Evolutionary conservation across 805 yeast species (phyloP).

Genomic region (Naumovozyma baii): DNA sequence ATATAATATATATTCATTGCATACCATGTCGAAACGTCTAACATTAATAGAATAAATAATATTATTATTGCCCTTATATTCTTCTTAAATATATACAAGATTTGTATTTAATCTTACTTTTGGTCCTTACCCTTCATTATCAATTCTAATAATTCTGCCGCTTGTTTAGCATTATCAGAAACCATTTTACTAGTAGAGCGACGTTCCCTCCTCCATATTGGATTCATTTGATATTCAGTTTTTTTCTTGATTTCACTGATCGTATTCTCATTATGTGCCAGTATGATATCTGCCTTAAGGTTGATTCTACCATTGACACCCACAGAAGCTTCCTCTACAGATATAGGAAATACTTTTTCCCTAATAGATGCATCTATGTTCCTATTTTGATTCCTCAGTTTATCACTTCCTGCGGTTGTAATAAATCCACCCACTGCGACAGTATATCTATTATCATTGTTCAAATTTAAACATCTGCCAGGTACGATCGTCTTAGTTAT

Average conservation of each 20-base stretch:
- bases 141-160: neutral
- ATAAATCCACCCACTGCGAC: conserved; percentile 54
- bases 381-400: conserved; percentile 29
- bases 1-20: too few species aligned
- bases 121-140: neutral
- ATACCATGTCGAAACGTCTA: too few species aligned
- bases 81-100: too few species aligned
- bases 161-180: neutral
- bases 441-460: conserved; percentile 32
- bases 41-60: neutral
- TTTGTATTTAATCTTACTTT: neutral
- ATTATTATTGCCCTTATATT: neutral
- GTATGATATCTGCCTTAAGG: conserved; percentile 13
- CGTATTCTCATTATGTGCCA: neutral
- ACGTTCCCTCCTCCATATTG: neutral
- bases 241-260: neutral
- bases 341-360: conserved; percentile 37
- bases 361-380: conserved; percentile 33
- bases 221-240: neutral
- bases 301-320: conserved; percentile 30
- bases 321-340: conserved; percentile 32
- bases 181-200: neutral
- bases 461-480: conserved; percentile 47
- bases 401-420: conserved; percentile 28
- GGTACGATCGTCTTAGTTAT: conserved; percentile 46